Evolutionary conservation across 192 early-diverging fungal genomes (phyloP), one percentile per base, ranked within the genome.

Genomic region (Oehlia diaphana): DNA sequence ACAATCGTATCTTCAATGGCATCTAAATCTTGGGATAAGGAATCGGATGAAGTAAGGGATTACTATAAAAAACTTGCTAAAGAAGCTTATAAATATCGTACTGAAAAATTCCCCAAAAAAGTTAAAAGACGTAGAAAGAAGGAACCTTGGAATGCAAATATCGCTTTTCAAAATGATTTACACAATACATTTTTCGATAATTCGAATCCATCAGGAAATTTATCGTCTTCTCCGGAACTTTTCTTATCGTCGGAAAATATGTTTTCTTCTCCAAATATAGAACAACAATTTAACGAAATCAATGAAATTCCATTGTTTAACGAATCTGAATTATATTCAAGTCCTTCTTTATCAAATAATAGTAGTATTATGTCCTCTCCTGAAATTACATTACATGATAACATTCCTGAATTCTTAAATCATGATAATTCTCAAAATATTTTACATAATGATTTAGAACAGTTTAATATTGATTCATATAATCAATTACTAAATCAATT

Each of bases 1-100:
- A 73, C 71, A 0, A 39, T 73, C 23, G 71, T 73, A 9, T 73
- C 71, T 47, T 47, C 71, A 23, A 73, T 73, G 71, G 71, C 71
- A 19, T 73, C 71, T 7, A 58, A 58, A 58, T 58, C 53, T 58
- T 58, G 53, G 53, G 53, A 58, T 19, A 14, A 58, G n/a, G 35
- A 28, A 73, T 26, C 23, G 13, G 21, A 37, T 2, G 71, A 39
- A 73, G 23, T 39, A 47, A 73, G 39, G 4, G 47, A 47, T 28
- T 28, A 73, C 2, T 73, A 73, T 26, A 73, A 73, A 39, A 49
- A 12, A 50, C 26, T 73, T 49, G 71, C 71, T 16, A 73, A 73
- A 13, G 71, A 73, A 10, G 71, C 71, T 23, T 37, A 73, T 13
- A 39, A 73, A 47, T 73, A 47, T 47, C 47, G 39, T 23, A 28